Base-by-base conservation (phyloP, 2,329 filamentous ascomycete genomes). In the Chrysosporium queenslandicum region DNA sequence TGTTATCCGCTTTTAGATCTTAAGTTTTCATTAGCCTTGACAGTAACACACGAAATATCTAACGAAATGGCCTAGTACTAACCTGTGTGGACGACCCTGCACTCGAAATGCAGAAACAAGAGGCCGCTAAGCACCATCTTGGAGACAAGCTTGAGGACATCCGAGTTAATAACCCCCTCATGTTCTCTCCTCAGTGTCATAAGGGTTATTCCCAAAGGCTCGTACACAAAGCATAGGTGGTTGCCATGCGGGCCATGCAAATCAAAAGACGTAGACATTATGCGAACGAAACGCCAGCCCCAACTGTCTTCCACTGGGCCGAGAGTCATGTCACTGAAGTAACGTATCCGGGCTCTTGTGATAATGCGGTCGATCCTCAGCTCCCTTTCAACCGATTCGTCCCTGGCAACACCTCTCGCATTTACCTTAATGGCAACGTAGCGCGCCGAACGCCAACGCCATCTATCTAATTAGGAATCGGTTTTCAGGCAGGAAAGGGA, bases 1-100 rank as follows among this genome's bases (percentile, higher is more conserved):
- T 69, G 50, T 73, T 73, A 52, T 71, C 66, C 0, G 68, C 63
- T 46, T 73, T 73, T 21, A 73, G 60, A 58, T 73, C 68, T 63
- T 32, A 42, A 37, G 12, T 32, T 20, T n/a, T 29, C 52, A 42
- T 50, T 42, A 43, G 40, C 14, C 45, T 50, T 16, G 29, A 53
- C n/a, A n/a, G n/a, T n/a, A n/a, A n/a, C n/a, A n/a, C n/a, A n/a
- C n/a, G n/a, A n/a, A n/a, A n/a, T n/a, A n/a, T n/a, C n/a, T n/a
- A n/a, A 3, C 12, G 8, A 39, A 23, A 14, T 37, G 34, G 36
- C 14, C 18, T 23, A 37, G 27, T 54, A 70, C n/a, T n/a, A n/a
- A n/a, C 69, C 68, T 16, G 71, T 72, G 56, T 74, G 70, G 20
- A 73, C 66, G 25, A 74, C 53, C 46, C 63, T 61, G 51, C 69